Evolutionary conservation across 2,329 filamentous ascomycete species (phyloP).

Genomic region (Fusarium sp.): DNA sequence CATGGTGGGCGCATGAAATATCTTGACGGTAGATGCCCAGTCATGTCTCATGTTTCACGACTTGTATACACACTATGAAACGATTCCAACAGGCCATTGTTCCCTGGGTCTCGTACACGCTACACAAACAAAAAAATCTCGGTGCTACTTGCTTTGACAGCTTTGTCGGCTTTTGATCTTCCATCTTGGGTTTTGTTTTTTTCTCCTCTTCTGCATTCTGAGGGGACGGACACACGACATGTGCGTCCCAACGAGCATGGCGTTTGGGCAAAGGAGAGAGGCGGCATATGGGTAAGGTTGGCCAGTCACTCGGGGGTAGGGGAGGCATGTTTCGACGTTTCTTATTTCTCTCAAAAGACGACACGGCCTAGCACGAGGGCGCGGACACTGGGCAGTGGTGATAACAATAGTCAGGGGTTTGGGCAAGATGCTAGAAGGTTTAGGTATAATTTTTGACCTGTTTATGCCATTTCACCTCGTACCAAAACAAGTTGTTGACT

Average conservation of each 20-base stretch:
- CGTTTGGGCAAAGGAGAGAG: constrained; percentile 46
- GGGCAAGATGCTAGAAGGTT: background rate
- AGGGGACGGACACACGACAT: constrained; percentile 36
- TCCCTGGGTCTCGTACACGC: constrained; percentile 17
- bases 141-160: constrained; percentile 31
- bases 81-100: constrained; percentile 41
- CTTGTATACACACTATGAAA: constrained; percentile 46
- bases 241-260: constrained; percentile 46
- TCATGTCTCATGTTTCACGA: constrained; percentile 24
- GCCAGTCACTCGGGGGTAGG: constrained; percentile 17
- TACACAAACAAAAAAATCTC: constrained; percentile 31
- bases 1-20: constrained; percentile 65
- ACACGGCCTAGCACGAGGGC: constrained; percentile 27
- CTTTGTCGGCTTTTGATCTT: constrained; percentile 35
- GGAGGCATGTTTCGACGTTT: constrained; percentile 27
- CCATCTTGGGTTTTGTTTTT: constrained; percentile 11
- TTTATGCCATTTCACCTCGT: background rate
- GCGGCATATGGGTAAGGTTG: constrained; percentile 28
- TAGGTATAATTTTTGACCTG: background rate
- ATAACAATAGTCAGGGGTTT: background rate
- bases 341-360: constrained; percentile 18
- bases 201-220: constrained; percentile 38
- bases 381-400: background rate
- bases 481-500: background rate
- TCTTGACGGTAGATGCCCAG: constrained; percentile 12